Conservation (phyloP, 2,329 filamentous ascomycete species). For the Colletotrichum costaricense region DNA sequence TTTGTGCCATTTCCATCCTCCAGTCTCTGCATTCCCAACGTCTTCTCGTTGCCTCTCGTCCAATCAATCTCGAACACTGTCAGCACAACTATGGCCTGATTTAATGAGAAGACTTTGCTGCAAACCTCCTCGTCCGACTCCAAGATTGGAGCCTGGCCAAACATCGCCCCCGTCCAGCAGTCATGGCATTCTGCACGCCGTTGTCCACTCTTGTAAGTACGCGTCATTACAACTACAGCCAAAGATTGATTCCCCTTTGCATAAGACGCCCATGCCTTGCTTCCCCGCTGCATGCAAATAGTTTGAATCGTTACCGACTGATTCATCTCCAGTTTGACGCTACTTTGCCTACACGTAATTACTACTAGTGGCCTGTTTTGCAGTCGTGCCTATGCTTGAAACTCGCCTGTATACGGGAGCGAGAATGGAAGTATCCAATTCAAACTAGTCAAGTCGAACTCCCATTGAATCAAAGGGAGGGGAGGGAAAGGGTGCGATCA, state of each 20-base stretch:
- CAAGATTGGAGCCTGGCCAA: constrained; percentile 1
- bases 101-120: background rate
- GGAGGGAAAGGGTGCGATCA: background rate
- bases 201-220: background rate
- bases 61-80: background rate
- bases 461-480: background rate
- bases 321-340: background rate
- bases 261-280: background rate
- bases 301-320: background rate
- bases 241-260: background rate
- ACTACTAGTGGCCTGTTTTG: background rate
- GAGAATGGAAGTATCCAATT: background rate
- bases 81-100: constrained; percentile 9
- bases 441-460: background rate
- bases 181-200: background rate
- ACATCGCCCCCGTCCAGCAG: background rate
- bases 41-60: background rate
- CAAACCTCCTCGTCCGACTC: background rate
- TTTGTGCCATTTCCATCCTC: background rate
- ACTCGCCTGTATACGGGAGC: background rate
- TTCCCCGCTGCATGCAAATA: background rate
- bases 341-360: background rate
- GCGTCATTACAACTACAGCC: constrained; percentile 3
- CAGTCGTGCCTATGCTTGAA: background rate
- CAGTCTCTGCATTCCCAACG: background rate